A percentile compares a stretch with the other conserved stretches of the same genome.
These are phyloP conservation scores for Volvox reticuliferus DNA, from an alignment of 139 green algal genomes.

Conservation along the genomic window DNA sequence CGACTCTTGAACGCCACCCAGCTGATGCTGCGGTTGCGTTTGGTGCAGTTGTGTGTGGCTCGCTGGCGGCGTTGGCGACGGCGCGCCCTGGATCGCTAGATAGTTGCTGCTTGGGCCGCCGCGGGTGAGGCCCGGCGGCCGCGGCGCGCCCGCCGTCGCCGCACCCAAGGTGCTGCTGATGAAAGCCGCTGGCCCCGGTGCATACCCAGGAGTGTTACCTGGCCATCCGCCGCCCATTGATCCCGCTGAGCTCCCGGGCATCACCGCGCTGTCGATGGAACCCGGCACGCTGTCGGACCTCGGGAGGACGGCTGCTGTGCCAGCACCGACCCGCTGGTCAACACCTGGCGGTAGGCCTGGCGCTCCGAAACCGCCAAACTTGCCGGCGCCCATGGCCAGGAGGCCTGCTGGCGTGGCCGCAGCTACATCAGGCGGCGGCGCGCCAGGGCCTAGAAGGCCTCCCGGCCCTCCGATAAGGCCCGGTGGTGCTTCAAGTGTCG, in stretches of 20 bases:
- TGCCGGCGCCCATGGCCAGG: neutral
- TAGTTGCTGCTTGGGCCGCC: conserved; percentile 1
- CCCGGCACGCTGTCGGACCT: conserved; percentile 1
- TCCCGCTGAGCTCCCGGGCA: neutral
- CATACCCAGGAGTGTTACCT: neutral
- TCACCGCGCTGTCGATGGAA: conserved; percentile 26
- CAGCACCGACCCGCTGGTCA: neutral
- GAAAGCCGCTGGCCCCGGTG: neutral
- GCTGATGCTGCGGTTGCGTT: neutral
- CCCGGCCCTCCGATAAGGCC: neutral
- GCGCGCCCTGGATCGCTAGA: neutral
- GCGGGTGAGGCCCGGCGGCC: neutral
- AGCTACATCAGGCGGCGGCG: neutral
- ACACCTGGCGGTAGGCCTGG: neutral
- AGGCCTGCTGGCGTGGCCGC: neutral
- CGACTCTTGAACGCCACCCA: neutral
- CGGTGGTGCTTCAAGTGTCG: neutral
- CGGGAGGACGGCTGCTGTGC: neutral
- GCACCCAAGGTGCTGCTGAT: neutral
- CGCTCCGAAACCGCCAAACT: neutral
- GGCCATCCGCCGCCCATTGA: neutral
- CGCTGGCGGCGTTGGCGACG: neutral
- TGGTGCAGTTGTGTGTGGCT: conserved; percentile 2
- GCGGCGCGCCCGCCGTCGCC: neutral
- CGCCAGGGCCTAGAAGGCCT: neutral